Percentiles rank a stretch among this genome's conserved stretches.
These are phyloP conservation scores for Pezicula carpinea DNA, from an alignment of 2,329 filamentous ascomycete genomes.

Conservation along the genomic window DNA sequence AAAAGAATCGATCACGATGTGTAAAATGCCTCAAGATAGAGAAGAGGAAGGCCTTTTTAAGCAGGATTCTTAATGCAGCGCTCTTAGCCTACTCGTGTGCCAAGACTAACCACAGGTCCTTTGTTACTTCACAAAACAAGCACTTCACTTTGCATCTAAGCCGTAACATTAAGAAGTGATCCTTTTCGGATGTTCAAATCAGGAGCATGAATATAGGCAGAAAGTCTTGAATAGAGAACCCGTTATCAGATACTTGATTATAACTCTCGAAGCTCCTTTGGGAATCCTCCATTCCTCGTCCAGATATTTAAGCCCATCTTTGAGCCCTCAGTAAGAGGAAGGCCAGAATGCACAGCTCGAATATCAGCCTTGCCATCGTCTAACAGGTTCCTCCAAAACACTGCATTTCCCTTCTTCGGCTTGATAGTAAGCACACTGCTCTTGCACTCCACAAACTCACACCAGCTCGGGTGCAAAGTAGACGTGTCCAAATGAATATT, in stretches of 20 bases:
- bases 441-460: conserved; percentile 1
- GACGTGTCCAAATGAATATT: neutral
- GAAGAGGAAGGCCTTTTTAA: too few species aligned
- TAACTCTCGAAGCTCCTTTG: conserved; percentile 1
- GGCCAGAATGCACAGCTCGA: conserved; percentile 36
- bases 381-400: conserved; percentile 42
- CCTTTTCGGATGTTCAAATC: neutral
- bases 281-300: conserved; percentile 11
- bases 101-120: too few species aligned
- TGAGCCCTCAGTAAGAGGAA: conserved; percentile 33
- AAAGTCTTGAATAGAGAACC: neutral
- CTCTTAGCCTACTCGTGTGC: too few species aligned
- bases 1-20: too few species aligned
- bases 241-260: neutral
- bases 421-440: neutral
- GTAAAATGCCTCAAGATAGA: too few species aligned
- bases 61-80: too few species aligned
- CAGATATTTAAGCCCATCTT: conserved; percentile 46
- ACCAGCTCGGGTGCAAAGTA: neutral
- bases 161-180: neutral
- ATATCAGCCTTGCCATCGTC: conserved; percentile 37
- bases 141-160: neutral
- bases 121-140: too few species aligned
- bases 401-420: conserved; percentile 31
- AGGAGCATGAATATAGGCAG: neutral